Conservation (phyloP, 2,329 filamentous ascomycete genomes). For the Monosporascus sp. region DNA sequence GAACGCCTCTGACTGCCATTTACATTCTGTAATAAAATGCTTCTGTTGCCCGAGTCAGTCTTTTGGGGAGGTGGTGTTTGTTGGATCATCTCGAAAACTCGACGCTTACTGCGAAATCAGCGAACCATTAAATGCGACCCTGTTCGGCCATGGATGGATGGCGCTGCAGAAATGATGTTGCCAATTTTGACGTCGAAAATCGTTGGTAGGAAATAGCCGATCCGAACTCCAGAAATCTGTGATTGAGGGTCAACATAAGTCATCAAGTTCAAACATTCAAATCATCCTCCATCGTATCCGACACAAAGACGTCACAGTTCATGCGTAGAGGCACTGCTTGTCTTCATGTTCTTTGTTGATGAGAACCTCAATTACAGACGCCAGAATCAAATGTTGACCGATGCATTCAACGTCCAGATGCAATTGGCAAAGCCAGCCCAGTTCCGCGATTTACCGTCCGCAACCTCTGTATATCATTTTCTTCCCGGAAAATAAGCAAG, state of each 20-base stretch:
- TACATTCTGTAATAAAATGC: no score
- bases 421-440: constrained; percentile 57
- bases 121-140: no score
- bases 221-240: background rate
- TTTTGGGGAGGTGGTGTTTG: no score
- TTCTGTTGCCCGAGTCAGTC: no score
- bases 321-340: constrained; percentile 20
- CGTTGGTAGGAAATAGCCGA: background rate
- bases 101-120: no score
- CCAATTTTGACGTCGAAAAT: no score
- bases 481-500: constrained; percentile 23
- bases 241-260: background rate
- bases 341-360: constrained; percentile 48
- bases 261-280: background rate
- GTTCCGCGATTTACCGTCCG: constrained; percentile 42
- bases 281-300: background rate
- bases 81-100: no score
- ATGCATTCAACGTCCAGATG: constrained; percentile 62
- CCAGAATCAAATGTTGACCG: constrained; percentile 55
- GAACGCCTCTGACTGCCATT: no score
- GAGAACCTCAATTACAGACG: constrained; percentile 62
- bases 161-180: no score
- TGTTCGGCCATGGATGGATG: no score
- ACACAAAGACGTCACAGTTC: background rate
- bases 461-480: constrained; percentile 30